Base-by-base conservation (phyloP, 768 basidiomycete species). In the Trichaptum fuscoviolaceum region DNA sequence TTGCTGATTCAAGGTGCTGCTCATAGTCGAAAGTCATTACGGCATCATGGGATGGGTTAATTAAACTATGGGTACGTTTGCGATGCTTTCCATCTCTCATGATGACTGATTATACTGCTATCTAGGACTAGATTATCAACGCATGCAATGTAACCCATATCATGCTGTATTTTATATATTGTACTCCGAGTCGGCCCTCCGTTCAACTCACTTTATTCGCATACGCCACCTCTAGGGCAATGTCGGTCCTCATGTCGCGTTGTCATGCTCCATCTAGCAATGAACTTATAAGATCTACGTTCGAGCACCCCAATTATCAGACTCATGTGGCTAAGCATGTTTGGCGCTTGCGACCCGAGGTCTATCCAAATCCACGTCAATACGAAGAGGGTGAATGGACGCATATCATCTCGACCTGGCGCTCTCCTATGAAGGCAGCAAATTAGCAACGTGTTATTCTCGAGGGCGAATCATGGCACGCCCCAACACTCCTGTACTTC, bases 41-140 rank as follows among this genome's bases (percentile, higher is more conserved):
- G 2, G 95, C 92, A 9, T 95, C 93, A 60, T 99, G 96, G 96
- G 97, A 99, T 75, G 96, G 96, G 15, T 80, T 95, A 70, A 98
- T 99, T 77, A 99, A 99, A 79, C 83, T 99, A 75, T 99, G 96
- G 95, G 95, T 93, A 75, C 70, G 90, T 83, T 24, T 30, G 30
- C 30, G 35, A 27, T 27, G 25, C 10, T 26, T 36, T 30, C 30
- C 30, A 2, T 3, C 8, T 8, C 30, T 30, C 30, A 30, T 8
- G 30, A 30, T 42, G 5, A 52, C 42, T 52, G 42, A 52, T 12
- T 52, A 2, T 52, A 52, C 20, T 12, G 42, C 15, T 12, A 20
- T 52, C 12, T 12, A 52, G 42, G 42, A 52, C 10, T 52, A 52
- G 42, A 12, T 52, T 52, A 20, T 52, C 15, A 2, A 12, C 15